Conservation (phyloP, 371 early-diverging fungal species). For the Zychaea mexicana region DNA sequence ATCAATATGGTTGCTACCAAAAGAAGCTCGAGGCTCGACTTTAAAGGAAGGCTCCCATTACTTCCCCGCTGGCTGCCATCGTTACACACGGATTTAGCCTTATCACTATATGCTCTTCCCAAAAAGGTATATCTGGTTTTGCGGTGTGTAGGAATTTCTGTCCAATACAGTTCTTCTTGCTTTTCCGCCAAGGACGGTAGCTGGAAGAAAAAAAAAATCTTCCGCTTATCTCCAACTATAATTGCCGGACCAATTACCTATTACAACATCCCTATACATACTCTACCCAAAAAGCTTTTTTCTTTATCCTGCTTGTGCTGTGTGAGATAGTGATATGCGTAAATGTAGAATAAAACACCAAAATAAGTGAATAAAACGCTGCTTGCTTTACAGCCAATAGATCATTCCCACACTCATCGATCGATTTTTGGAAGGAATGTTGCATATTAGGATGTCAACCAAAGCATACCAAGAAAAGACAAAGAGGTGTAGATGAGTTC, state of each 20-base stretch:
- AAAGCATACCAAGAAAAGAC: too few relatives aligned
- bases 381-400: too few relatives aligned
- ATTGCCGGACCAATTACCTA: too few relatives aligned
- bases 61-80: neutral
- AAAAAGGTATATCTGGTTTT: neutral
- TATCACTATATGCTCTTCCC: neutral
- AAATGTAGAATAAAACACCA: too few relatives aligned
- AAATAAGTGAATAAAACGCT: neutral
- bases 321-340: too few relatives aligned
- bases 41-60: neutral
- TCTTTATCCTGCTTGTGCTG: neutral
- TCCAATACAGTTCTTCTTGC: neutral
- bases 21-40: neutral
- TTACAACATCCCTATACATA: too few relatives aligned
- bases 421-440: too few relatives aligned
- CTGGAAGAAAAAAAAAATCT: neutral
- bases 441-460: too few relatives aligned
- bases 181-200: neutral
- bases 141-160: neutral
- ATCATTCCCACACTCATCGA: too few relatives aligned
- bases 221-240: neutral
- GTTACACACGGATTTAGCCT: neutral
- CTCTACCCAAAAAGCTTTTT: too few relatives aligned
- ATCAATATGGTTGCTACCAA: neutral
- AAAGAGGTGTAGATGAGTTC: too few relatives aligned